Conservation (phyloP, 257 asterid genomes). For the Schizonepeta tenuifolia region DNA sequence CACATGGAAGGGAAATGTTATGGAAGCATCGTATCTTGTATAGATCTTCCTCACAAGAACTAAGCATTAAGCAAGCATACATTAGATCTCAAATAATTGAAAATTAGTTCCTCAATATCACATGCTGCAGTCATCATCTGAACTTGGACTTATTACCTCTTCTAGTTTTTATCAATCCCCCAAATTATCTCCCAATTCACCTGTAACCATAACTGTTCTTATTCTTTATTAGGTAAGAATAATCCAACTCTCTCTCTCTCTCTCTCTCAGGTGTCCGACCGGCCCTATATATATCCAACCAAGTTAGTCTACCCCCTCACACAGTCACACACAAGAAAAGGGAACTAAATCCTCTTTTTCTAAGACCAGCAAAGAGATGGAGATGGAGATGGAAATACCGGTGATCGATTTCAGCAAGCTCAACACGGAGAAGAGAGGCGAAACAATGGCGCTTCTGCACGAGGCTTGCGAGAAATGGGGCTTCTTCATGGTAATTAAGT, state of each 20-base stretch:
- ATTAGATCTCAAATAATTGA: constrained; percentile 28
- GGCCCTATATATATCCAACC: constrained; percentile 55
- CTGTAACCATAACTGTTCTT: constrained; percentile 33
- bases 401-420: constrained; percentile 70
- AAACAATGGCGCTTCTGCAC: constrained; percentile 73
- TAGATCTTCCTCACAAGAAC: constrained; percentile 9
- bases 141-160: constrained; percentile 50
- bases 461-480: constrained; percentile 92
- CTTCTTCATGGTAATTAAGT: constrained; percentile 64
- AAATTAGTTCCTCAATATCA: constrained; percentile 34
- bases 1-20: constrained; percentile 9
- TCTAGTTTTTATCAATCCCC: constrained; percentile 33
- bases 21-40: constrained; percentile 22
- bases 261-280: neutral
- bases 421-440: constrained; percentile 53
- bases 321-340: constrained; percentile 24
- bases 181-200: constrained; percentile 21
- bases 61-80: constrained; percentile 17
- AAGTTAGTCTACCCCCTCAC: constrained; percentile 35
- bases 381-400: constrained; percentile 72
- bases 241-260: neutral
- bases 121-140: constrained; percentile 53
- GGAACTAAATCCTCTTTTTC: neutral
- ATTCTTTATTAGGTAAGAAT: neutral
- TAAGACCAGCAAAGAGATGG: constrained; percentile 30